Evolutionary conservation across 164 flowering plant species (phyloP).

Genomic region (Vitis amurensis): DNA sequence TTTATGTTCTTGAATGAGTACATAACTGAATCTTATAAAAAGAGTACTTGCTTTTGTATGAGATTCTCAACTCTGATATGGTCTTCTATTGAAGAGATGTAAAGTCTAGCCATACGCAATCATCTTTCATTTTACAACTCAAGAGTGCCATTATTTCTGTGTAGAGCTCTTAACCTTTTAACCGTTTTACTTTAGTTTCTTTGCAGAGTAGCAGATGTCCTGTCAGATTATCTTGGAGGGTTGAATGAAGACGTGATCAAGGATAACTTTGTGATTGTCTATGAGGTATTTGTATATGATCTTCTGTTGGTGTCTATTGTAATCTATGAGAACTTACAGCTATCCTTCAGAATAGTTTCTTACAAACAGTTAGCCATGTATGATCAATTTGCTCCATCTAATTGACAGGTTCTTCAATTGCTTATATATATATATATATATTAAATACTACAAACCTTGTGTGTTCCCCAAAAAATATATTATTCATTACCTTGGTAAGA

Average conservation of each 20-base stretch:
- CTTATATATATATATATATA: no score
- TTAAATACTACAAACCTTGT: no score
- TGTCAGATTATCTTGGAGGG: constrained; percentile 83
- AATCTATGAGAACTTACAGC: background rate
- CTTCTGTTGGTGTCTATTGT: background rate
- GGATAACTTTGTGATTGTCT: constrained; percentile 94
- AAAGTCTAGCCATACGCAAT: background rate
- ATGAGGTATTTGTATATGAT: constrained; percentile 65
- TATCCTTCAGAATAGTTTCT: background rate
- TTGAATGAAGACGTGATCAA: constrained; percentile 91
- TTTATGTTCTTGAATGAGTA: no score
- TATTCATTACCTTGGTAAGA: no score
- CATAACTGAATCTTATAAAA: no score
- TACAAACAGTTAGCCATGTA: no score
- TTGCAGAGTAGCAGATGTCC: constrained; percentile 93
- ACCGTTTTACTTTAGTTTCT: constrained; percentile 60
- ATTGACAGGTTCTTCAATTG: background rate
- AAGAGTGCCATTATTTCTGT: background rate
- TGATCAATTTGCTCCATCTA: background rate
- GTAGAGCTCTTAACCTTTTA: constrained; percentile 11
- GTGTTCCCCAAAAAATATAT: no score
- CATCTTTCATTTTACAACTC: background rate
- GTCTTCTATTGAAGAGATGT: background rate
- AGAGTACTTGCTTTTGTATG: no score
- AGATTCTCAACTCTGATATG: background rate